Conservation (phyloP, 1,284 basidiomycete genomes). For the Cystobasidium pallidum region DNA sequence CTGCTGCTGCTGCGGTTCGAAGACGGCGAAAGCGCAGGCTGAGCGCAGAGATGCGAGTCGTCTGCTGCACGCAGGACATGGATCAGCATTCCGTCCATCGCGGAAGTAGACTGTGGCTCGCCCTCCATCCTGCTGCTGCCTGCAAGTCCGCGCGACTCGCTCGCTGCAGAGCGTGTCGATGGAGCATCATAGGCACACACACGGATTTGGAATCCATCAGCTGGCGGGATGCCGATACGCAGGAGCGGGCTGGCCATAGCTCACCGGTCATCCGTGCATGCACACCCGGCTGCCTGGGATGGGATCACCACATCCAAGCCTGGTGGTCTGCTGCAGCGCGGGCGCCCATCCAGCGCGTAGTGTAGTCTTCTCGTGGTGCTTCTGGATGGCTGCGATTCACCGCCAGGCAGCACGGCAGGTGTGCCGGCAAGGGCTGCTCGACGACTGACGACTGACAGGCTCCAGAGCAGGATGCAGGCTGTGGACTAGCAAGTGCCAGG, state of each 20-base stretch:
- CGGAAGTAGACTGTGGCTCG: background rate
- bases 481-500: no score
- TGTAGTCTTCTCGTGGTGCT: background rate
- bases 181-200: slow-evolving; percentile 8
- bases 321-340: background rate
- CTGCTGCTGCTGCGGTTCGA: background rate
- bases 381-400: no score
- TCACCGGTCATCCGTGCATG: slow-evolving; percentile 15
- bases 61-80: background rate
- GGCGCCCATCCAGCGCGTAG: background rate
- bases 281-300: background rate
- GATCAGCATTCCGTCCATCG: no score
- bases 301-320: slow-evolving; percentile 3
- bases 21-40: slow-evolving; percentile 1
- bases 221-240: background rate
- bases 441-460: no score
- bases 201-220: no score
- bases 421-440: no score
- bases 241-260: background rate
- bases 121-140: slow-evolving; percentile 5
- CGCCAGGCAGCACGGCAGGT: no score
- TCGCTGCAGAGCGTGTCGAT: slow-evolving; percentile 4
- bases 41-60: background rate
- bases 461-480: no score
- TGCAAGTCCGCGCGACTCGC: background rate